Percentiles rank a stretch among this genome's conserved stretches.
Evolutionary conservation across 371 early-diverging fungal genomes (phyloP).

Genomic region (Rhizopus arrhizus): DNA sequence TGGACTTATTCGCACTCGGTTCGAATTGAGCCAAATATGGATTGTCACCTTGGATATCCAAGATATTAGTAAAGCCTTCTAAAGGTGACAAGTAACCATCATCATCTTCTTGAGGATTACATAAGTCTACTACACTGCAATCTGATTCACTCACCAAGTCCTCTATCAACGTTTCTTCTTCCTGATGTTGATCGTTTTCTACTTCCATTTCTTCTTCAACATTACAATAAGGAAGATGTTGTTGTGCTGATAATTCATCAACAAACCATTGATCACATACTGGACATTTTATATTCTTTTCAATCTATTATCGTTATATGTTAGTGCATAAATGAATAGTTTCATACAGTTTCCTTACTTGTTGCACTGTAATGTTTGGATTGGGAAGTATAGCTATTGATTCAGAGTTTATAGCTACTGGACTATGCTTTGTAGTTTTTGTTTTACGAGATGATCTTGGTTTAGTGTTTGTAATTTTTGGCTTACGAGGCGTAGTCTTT

Average conservation of each 20-base stretch:
- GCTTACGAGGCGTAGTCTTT: too few species aligned
- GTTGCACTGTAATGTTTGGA: too few species aligned
- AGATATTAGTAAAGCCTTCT: conserved; percentile 25
- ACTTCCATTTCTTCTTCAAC: background rate
- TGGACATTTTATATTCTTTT: conserved; percentile 1
- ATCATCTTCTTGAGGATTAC: conserved; percentile 11
- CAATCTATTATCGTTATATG: background rate
- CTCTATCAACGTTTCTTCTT: background rate
- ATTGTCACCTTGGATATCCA: conserved; percentile 2
- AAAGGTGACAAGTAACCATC: conserved; percentile 29
- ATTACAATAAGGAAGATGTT: background rate
- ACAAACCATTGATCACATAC: conserved; percentile 1
- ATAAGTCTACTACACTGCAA: conserved; percentile 26
- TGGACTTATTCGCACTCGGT: background rate
- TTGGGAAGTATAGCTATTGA: too few species aligned
- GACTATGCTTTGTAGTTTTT: too few species aligned
- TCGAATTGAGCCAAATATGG: conserved; percentile 11
- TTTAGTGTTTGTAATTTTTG: too few species aligned
- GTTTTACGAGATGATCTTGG: too few species aligned
- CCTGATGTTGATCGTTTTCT: background rate
- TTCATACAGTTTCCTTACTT: background rate
- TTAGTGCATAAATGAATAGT: background rate
- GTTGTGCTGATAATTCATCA: background rate
- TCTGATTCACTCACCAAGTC: conserved; percentile 1
- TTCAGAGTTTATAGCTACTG: too few species aligned